These are phyloP conservation scores for Phytophthora sp. DNA, from an alignment of 352 stramenopile species.

Conservation along the genomic window DNA sequence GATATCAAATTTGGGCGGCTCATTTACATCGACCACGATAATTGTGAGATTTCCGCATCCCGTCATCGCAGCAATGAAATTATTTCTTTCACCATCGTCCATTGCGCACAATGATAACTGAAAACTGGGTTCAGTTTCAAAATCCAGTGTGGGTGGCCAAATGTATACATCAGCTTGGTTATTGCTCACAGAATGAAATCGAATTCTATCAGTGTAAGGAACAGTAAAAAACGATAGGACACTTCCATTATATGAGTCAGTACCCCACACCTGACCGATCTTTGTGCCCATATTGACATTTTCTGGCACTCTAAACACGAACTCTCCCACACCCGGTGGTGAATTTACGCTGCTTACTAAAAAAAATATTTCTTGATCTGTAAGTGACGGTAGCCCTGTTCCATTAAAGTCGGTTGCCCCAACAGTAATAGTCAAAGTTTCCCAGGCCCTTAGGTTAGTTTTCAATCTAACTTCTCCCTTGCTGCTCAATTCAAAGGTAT, in stretches of 20 bases:
- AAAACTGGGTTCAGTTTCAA: constrained; percentile 37
- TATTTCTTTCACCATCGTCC: constrained; percentile 52
- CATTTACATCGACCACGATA: constrained; percentile 47
- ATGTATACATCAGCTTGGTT: constrained; percentile 39
- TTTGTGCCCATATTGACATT: constrained; percentile 21
- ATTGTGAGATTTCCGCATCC: constrained; percentile 48
- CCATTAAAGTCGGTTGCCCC: constrained; percentile 21
- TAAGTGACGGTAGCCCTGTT: constrained; percentile 12
- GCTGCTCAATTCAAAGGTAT: constrained; percentile 2
- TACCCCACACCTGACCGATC: constrained; percentile 40
- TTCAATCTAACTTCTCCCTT: constrained; percentile 1
- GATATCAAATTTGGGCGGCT: constrained; percentile 31
- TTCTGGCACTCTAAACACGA: constrained; percentile 23
- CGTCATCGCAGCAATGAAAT: constrained; percentile 55
- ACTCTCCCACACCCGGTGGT: constrained; percentile 17
- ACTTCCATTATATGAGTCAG: constrained; percentile 42
- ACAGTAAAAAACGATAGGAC: constrained; percentile 49
- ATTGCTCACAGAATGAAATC: constrained; percentile 32
- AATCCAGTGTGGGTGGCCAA: constrained; percentile 37
- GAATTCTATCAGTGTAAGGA: constrained; percentile 31
- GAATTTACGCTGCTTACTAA: constrained; percentile 27
- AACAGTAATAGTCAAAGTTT: constrained; percentile 19
- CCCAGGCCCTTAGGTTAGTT: constrained; percentile 6
- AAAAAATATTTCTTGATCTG: constrained; percentile 17
- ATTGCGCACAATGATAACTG: constrained; percentile 48